These are phyloP conservation scores for Pythium biforme DNA, from an alignment of 352 stramenopile species.

Conservation along the genomic window DNA sequence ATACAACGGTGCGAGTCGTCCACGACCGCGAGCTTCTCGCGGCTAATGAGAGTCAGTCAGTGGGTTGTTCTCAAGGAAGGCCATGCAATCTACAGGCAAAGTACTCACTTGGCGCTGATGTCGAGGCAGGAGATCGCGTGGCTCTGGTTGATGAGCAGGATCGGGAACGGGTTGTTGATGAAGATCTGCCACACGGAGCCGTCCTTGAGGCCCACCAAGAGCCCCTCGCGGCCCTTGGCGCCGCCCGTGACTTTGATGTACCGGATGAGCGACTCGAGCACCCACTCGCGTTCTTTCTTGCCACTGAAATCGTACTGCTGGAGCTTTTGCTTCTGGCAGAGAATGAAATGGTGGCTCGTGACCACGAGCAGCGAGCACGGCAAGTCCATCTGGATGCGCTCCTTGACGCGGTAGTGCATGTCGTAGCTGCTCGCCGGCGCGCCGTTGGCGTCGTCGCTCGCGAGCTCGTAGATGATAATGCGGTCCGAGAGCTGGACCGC, in stretches of 20 bases:
- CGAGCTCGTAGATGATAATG: conserved; percentile 94
- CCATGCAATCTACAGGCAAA: background rate
- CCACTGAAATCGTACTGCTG: conserved; percentile 91
- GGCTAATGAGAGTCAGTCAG: no score
- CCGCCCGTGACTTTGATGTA: conserved; percentile 93
- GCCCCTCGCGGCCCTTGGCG: conserved; percentile 82
- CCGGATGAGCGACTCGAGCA: conserved; percentile 87
- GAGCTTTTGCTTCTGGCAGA: conserved; percentile 92
- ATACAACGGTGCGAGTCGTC: conserved; percentile 87
- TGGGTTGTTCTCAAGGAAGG: no score
- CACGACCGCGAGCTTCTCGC: conserved; percentile 89
- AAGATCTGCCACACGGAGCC: conserved; percentile 92
- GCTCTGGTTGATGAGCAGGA: conserved; percentile 88
- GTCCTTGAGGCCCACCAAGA: conserved; percentile 92
- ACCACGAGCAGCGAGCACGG: conserved; percentile 89
- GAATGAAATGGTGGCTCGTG: conserved; percentile 90
- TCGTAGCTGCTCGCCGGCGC: conserved; percentile 67
- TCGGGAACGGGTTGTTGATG: conserved; percentile 94
- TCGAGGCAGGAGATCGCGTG: conserved; percentile 88
- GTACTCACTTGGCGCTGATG: conserved; percentile 81
- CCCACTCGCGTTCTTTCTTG: conserved; percentile 84
- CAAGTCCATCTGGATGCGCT: conserved; percentile 83
- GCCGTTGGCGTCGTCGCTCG: conserved; percentile 42
- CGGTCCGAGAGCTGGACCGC: conserved; percentile 93
- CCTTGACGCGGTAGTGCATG: conserved; percentile 93